These are phyloP conservation scores for Penicillium lividum DNA, from an alignment of 495 filamentous ascomycete genomes.

Conservation along the genomic window DNA sequence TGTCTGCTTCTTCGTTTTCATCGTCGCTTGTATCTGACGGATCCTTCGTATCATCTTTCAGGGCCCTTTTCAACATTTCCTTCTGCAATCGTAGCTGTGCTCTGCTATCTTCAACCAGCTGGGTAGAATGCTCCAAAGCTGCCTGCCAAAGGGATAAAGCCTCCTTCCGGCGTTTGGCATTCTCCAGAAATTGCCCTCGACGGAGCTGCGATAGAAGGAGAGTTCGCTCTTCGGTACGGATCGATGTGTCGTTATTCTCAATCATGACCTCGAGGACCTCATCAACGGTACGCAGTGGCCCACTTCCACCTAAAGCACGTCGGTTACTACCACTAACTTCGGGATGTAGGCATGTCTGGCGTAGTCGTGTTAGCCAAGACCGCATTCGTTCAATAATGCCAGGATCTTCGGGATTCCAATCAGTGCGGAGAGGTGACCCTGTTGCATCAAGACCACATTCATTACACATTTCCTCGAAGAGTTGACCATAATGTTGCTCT, in stretches of 20 bases:
- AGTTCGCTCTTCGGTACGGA: conserved; percentile 66
- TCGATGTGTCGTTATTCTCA: conserved; percentile 66
- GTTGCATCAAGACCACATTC: conserved; percentile 63
- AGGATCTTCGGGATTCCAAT: conserved; percentile 64
- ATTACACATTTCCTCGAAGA: conserved; percentile 72
- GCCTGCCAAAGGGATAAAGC: conserved; percentile 68
- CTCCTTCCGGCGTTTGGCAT: conserved; percentile 53
- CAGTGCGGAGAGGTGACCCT: conserved; percentile 58
- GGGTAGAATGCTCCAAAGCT: conserved; percentile 53
- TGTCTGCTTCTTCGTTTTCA: conserved; percentile 48
- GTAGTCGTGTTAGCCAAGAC: conserved; percentile 66
- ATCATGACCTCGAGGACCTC: conserved; percentile 90
- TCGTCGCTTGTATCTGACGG: conserved; percentile 36
- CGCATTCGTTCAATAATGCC: conserved; percentile 65
- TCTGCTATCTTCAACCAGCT: conserved; percentile 64
- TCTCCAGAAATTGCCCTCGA: conserved; percentile 74
- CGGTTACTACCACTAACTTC: conserved; percentile 70
- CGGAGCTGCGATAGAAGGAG: conserved; percentile 61
- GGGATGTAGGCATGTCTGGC: conserved; percentile 86
- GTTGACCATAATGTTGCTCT: conserved; percentile 76
- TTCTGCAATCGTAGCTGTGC: conserved; percentile 55
- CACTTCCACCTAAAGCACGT: conserved; percentile 63
- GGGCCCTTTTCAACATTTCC: conserved; percentile 28
- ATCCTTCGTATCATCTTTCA: conserved; percentile 3
- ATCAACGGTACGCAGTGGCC: conserved; percentile 72